phyloP scores from a whole-genome alignment of 257 asterid species.

The Capsicum chinense region DNA sequence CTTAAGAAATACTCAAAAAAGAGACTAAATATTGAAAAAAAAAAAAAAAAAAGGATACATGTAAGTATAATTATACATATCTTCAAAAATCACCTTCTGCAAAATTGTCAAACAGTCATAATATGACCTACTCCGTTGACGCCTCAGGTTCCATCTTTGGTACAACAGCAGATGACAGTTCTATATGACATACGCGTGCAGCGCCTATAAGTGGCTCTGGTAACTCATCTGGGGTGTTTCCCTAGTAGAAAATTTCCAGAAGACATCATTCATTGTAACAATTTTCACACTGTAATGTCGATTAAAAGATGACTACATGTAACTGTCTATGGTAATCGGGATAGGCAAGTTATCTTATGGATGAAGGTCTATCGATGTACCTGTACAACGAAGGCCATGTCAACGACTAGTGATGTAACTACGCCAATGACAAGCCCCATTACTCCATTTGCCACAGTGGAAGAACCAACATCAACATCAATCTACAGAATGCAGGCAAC shows the following conservation, averaged over 20 bases:
- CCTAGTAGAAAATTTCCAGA: conserved; percentile 30
- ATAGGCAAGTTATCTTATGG: not conserved
- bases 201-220: conserved; percentile 57
- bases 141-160: conserved; percentile 44
- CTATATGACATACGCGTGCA: conserved; percentile 53
- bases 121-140: conserved; percentile 29
- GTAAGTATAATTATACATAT: not conserved
- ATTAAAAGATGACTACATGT: conserved; percentile 8
- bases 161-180: conserved; percentile 48
- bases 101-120: conserved; percentile 19
- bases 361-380: conserved; percentile 43
- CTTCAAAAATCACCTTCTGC: conserved; percentile 31
- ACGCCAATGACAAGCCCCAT: conserved; percentile 96
- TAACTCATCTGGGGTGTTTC: conserved; percentile 48
- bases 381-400: conserved; percentile 99
- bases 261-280: not conserved
- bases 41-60: too few relatives aligned
- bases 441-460: conserved; percentile 97
- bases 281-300: not conserved
- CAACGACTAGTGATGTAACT: conserved; percentile 87
- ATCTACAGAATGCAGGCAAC: conserved; percentile 54
- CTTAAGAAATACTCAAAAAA: conserved; percentile 14
- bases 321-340: not conserved
- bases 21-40: not conserved
- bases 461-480: conserved; percentile 95